These are phyloP conservation scores for Penicillium lividum DNA, from an alignment of 495 filamentous ascomycete species.

Conservation along the genomic window DNA sequence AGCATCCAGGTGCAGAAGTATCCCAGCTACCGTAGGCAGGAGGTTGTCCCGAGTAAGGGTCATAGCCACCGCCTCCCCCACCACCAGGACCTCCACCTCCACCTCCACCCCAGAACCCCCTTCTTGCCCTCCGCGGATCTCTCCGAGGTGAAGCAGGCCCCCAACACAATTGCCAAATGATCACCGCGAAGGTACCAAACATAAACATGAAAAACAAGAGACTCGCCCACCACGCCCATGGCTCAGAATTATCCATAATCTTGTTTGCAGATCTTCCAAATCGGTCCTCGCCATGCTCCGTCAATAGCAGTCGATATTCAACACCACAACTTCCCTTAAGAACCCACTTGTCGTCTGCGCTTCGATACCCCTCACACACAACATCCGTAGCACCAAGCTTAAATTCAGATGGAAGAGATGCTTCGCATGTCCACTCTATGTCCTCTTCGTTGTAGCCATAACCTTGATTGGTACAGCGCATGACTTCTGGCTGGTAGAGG, in stretches of 20 bases:
- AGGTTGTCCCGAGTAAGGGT: conserved; percentile 55
- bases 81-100: conserved; percentile 51
- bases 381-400: conserved; percentile 91
- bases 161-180: conserved; percentile 26
- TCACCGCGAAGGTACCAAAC: conserved; percentile 36
- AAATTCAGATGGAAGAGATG: conserved; percentile 76
- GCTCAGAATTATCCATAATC: not conserved
- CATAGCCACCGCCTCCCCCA: conserved; percentile 52
- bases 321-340: conserved; percentile 90
- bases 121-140: conserved; percentile 5
- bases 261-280: conserved; percentile 47
- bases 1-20: conserved; percentile 25
- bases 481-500: conserved; percentile 70
- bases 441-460: conserved; percentile 66
- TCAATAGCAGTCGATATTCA: conserved; percentile 83
- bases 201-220: conserved; percentile 55
- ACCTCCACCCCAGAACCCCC: conserved; percentile 48
- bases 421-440: conserved; percentile 87
- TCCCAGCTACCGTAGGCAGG: conserved; percentile 58
- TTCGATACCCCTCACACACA: conserved; percentile 84
- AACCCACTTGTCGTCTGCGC: conserved; percentile 74
- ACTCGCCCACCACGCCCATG: conserved; percentile 21
- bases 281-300: conserved; percentile 73
- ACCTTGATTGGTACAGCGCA: conserved; percentile 89
- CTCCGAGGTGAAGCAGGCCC: conserved; percentile 18